Percentiles rank a stretch among this genome's conserved stretches.
These are phyloP conservation scores for Hypoxylon fragiforme DNA, from an alignment of 495 filamentous ascomycete genomes.

Conservation along the genomic window DNA sequence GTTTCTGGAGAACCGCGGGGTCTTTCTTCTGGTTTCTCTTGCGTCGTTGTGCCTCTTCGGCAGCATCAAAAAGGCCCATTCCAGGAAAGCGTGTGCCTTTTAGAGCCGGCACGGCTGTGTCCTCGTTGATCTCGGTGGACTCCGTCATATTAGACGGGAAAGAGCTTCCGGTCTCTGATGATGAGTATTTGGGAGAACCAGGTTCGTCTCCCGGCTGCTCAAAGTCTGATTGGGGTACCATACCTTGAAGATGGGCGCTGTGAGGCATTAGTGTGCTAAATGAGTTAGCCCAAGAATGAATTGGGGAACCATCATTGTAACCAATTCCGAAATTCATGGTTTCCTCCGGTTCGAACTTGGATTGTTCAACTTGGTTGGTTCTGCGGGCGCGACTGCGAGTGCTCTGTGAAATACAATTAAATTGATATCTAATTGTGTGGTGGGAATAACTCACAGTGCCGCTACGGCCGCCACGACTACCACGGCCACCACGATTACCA, in stretches of 20 bases:
- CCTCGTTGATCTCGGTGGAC: conserved; percentile 32
- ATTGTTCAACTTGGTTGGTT: not conserved
- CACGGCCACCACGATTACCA: conserved; percentile 12
- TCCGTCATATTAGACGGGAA: conserved; percentile 35
- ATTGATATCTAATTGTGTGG: too few species aligned
- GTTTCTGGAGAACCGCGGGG: conserved; percentile 65
- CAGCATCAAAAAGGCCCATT: conserved; percentile 88
- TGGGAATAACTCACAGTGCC: conserved; percentile 25
- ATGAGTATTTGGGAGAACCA: conserved; percentile 25
- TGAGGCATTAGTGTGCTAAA: conserved; percentile 16
- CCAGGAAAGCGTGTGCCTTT: conserved; percentile 82
- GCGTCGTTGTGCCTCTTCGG: conserved; percentile 72
- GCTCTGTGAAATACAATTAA: conserved; percentile 3
- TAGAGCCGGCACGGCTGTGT: conserved; percentile 51
- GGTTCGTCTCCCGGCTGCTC: conserved; percentile 18
- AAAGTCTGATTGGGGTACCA: not conserved
- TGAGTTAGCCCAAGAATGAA: conserved; percentile 21
- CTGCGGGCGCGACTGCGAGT: not conserved
- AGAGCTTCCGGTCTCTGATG: conserved; percentile 42
- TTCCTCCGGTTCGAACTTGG: conserved; percentile 43
- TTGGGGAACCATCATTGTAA: conserved; percentile 23
- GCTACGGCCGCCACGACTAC: conserved; percentile 22
- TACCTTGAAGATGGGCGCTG: conserved; percentile 4
- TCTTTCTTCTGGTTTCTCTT: conserved; percentile 89
- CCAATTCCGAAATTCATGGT: conserved; percentile 16